Base-by-base conservation (phyloP, 2,329 filamentous ascomycete species). In the Cadophora gregata region DNA sequence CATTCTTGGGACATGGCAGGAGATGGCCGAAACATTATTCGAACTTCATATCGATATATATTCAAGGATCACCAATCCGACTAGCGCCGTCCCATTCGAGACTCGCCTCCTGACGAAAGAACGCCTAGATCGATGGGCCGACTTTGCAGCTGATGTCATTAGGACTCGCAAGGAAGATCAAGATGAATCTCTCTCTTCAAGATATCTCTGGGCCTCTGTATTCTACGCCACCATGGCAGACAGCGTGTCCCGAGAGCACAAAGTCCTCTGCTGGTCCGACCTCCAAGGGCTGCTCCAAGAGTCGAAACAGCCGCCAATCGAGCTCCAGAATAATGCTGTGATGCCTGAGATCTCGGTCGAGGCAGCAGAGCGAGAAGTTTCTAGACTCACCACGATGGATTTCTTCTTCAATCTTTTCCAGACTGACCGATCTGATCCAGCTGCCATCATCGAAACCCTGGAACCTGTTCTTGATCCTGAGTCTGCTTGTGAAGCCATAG, bases 341-440 rank as follows among this genome's bases (percentile, higher is more conserved):
- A 97, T 99, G 89, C 88, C 93, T 0, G 92, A 96, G 69, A 86
- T 99, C 59, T 97, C 95, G 0, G 80, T 88, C 1, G 85, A 86
- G n/a, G 92, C 93, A 0, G 90, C 96, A 8, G 94, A 98, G 69
- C 89, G 93, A 63, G 95, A 99, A 76, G 90, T 97, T 29, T 95
- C 93, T 14, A 93, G 94, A 74, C 84, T 98, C 38, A 97, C 93
- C 16, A 98, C 95, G 0, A 96, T 97, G 87, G 95, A 97, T 75
- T 98, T 98, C 78, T 98, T 99, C 78, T 84, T 93, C 60, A 92
- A 90, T 45, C 86, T 99, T 0, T 98, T 98, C 76, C 91, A 92
- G 67, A 89, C 93, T 45, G 91, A 96, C 65, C 86, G 90, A 66
- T 88, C 90, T 56, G 90, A 97, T 72, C 92, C 95, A 0, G 86